Evolutionary conservation across 352 stramenopile species (phyloP).

Genomic region (Thalassiosira mediterranea): DNA sequence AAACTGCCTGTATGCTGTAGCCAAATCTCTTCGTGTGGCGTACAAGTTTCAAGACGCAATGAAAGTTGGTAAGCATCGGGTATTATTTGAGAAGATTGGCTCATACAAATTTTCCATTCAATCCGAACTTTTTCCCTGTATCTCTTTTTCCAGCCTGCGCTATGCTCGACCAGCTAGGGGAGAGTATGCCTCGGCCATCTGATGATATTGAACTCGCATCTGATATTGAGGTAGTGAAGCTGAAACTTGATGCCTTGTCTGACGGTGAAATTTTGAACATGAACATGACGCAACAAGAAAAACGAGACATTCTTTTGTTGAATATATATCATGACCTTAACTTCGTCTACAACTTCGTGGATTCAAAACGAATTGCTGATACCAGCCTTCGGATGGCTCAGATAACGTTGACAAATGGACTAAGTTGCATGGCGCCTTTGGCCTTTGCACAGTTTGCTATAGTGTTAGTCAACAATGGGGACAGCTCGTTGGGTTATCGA

Average conservation of each 20-base stretch:
- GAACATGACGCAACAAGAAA: background rate
- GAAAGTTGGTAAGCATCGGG: background rate
- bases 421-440: conserved; percentile 6
- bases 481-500: conserved; percentile 10
- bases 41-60: conserved; percentile 2
- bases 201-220: conserved; percentile 1
- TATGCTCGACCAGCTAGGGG: conserved; percentile 17
- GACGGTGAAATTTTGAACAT: conserved; percentile 11
- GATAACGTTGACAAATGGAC: conserved; percentile 14
- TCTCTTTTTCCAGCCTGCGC: background rate
- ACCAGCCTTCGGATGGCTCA: conserved; percentile 13
- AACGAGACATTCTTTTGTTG: background rate
- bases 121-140: too few relatives aligned
- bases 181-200: background rate
- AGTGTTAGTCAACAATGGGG: background rate
- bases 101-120: too few relatives aligned
- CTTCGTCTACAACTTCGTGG: background rate
- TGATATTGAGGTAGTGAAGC: conserved; percentile 1
- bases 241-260: background rate
- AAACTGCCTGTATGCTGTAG: conserved; percentile 3
- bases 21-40: background rate
- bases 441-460: conserved; percentile 13
- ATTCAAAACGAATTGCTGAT: conserved; percentile 9
- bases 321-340: conserved; percentile 7
- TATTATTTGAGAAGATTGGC: background rate